A percentile compares a stretch with the other conserved stretches of the same genome.
phyloP scores from a whole-genome alignment of 208 protist species.

The Trypanosoma scelopori region DNA sequence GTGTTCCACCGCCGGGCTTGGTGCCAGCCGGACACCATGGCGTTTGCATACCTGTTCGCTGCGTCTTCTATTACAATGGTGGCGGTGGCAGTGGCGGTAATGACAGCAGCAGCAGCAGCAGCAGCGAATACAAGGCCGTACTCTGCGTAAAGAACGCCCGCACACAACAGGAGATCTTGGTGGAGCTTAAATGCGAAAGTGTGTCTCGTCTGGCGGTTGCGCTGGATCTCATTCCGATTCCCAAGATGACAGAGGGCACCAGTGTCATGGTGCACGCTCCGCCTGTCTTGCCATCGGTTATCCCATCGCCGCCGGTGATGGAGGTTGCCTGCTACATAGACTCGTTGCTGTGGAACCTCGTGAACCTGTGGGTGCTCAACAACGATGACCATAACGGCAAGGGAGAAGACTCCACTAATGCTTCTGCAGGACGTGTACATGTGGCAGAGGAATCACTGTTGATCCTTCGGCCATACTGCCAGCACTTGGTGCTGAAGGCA shows the following conservation, averaged over 20 bases:
- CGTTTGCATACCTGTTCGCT: conserved; percentile 53
- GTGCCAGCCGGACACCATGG: conserved; percentile 58
- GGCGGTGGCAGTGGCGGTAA: neutral
- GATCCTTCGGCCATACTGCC: conserved; percentile 45
- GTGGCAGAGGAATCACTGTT: no score
- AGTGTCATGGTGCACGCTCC: conserved; percentile 16
- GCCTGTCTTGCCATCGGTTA: conserved; percentile 1
- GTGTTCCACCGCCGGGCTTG: conserved; percentile 39
- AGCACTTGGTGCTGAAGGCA: conserved; percentile 36
- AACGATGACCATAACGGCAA: neutral
- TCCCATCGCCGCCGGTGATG: conserved; percentile 26
- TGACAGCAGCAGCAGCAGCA: no score
- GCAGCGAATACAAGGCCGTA: conserved; percentile 26
- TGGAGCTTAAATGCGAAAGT: conserved; percentile 62
- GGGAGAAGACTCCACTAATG: neutral
- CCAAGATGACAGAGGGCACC: neutral
- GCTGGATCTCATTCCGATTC: conserved; percentile 46
- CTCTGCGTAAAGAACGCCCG: conserved; percentile 59
- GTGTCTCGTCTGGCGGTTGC: conserved; percentile 67
- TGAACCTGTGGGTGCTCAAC: conserved; percentile 18
- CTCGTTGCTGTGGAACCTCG: conserved; percentile 32
- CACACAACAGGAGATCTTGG: conserved; percentile 51
- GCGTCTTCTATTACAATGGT: conserved; percentile 39
- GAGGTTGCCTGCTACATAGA: conserved; percentile 14
- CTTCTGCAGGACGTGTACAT: neutral